Evolutionary conservation across 768 basidiomycete genomes (phyloP).

Genomic region (Termitomyces sp.): DNA sequence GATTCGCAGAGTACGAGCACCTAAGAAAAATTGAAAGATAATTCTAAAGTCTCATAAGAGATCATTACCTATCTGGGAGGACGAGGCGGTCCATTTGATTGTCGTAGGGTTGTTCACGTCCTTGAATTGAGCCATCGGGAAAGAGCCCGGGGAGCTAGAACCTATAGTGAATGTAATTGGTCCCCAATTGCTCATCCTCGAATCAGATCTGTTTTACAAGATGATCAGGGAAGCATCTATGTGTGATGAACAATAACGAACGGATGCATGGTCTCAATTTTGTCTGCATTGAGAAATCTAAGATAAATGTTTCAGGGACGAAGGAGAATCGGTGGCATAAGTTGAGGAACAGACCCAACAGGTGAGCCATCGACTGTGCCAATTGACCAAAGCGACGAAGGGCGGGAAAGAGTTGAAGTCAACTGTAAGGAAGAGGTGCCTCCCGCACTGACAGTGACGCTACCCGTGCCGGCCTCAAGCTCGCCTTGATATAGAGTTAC

Average conservation of each 20-base stretch:
- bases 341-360: constrained; percentile 21
- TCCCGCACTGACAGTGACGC: constrained; percentile 36
- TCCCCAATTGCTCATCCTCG: constrained; percentile 40
- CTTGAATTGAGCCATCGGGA: constrained; percentile 49
- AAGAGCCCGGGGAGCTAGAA: constrained; percentile 29
- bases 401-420: constrained; percentile 24
- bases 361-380: constrained; percentile 43
- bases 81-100: constrained; percentile 33
- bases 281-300: constrained; percentile 44
- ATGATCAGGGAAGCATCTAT: neutral
- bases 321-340: no score
- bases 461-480: constrained; percentile 36
- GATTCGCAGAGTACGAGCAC: constrained; percentile 40
- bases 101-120: constrained; percentile 38
- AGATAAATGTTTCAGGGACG: neutral
- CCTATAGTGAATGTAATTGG: constrained; percentile 41
- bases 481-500: constrained; percentile 41
- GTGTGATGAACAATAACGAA: constrained; percentile 14
- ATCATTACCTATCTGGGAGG: constrained; percentile 33
- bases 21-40: constrained; percentile 13
- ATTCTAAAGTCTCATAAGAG: neutral
- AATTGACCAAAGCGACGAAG: constrained; percentile 38
- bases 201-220: constrained; percentile 25
- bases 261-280: constrained; percentile 45
- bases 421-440: constrained; percentile 28